These are phyloP conservation scores for Polychytrium aggregatum DNA, from an alignment of 192 early-diverging fungal genomes.

Conservation along the genomic window DNA sequence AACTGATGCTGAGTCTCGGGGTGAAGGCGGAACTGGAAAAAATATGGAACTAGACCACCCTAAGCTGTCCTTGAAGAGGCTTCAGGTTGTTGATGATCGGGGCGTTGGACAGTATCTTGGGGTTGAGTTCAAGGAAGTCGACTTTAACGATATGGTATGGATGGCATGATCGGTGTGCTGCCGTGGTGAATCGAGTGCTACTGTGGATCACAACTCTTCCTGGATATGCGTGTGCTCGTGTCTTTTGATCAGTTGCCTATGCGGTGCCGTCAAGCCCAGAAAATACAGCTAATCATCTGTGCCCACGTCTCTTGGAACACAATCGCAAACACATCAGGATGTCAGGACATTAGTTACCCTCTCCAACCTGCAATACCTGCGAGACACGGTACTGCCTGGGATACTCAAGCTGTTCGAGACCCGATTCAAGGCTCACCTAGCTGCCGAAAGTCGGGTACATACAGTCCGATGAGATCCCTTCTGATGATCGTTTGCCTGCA, in stretches of 20 bases:
- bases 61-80: too few relatives aligned
- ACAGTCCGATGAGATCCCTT: too few relatives aligned
- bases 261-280: too few relatives aligned
- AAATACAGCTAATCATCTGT: too few relatives aligned
- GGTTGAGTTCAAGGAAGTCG: too few relatives aligned
- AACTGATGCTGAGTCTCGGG: background rate
- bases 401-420: constrained; percentile 58
- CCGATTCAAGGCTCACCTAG: constrained; percentile 50
- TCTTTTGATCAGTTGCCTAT: background rate
- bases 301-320: background rate
- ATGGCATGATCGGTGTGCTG: background rate
- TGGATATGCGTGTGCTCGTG: constrained; percentile 17
- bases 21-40: too few relatives aligned
- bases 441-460: constrained; percentile 49
- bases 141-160: too few relatives aligned
- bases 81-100: too few relatives aligned
- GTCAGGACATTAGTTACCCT: constrained; percentile 67
- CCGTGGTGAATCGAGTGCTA: background rate
- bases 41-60: too few relatives aligned
- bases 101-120: too few relatives aligned
- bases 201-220: constrained; percentile 12
- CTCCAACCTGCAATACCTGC: constrained; percentile 69
- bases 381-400: constrained; percentile 61
- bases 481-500: too few relatives aligned
- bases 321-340: constrained; percentile 33